Percentiles rank a stretch among this genome's conserved stretches.
Conservation (phyloP, 2,329 filamentous ascomycete genomes). For the Apiospora phragmitis region DNA sequence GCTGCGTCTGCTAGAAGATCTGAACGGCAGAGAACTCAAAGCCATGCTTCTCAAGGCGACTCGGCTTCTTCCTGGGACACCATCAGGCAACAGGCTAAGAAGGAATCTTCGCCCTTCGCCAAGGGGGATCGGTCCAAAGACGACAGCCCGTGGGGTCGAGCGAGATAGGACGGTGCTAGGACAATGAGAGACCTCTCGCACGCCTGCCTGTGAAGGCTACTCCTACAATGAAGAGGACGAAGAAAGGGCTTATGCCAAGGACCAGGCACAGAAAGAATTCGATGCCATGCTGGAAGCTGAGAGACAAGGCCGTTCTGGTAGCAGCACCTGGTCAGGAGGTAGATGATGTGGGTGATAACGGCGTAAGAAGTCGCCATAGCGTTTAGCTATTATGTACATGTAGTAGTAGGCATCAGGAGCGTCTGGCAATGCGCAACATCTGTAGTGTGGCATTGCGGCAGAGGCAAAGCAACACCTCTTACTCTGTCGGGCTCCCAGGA, state of each 20-base stretch:
- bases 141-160: conserved; percentile 26
- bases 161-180: background rate
- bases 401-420: background rate
- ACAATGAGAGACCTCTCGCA: background rate
- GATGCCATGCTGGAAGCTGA: conserved; percentile 50
- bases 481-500: background rate
- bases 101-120: conserved; percentile 11
- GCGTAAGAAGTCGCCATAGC: background rate
- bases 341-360: background rate
- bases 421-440: background rate
- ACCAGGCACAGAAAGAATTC: conserved; percentile 52
- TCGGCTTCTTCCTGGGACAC: conserved; percentile 46
- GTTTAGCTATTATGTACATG: background rate
- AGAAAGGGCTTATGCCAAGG: conserved; percentile 40
- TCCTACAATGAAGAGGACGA: conserved; percentile 38
- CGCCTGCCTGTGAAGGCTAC: conserved; percentile 28
- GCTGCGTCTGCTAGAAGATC: conserved; percentile 30
- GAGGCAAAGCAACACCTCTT: background rate
- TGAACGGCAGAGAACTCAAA: conserved; percentile 20
- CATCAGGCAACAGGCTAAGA: conserved; percentile 38
- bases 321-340: background rate
- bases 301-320: conserved; percentile 11
- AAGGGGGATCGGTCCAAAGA: conserved; percentile 29
- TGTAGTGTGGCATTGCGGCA: background rate
- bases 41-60: conserved; percentile 9